Evolutionary conservation across 1,284 basidiomycete species (phyloP).

Genomic region (Ustanciosporium gigantosporum): DNA sequence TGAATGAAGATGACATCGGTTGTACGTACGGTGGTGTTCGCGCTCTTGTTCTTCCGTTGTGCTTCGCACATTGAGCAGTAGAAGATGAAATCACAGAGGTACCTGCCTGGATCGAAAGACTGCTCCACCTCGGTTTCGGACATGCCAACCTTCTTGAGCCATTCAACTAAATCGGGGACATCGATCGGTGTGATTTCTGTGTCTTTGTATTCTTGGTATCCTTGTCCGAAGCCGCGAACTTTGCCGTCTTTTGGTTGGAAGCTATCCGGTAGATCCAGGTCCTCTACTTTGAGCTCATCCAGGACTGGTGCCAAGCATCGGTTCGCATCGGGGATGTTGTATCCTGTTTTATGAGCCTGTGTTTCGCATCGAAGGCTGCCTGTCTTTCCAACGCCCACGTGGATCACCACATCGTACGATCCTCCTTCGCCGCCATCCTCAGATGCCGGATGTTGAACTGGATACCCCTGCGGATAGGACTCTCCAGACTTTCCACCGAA

Average conservation of each 20-base stretch:
- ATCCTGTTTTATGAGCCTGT: conserved; percentile 30
- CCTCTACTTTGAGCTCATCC: not conserved
- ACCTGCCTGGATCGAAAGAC: conserved; percentile 26
- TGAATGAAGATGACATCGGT: conserved; percentile 23
- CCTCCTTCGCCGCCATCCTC: not conserved
- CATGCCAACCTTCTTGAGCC: conserved; percentile 10
- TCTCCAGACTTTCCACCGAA: conserved; percentile 3
- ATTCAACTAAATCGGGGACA: conserved; percentile 7
- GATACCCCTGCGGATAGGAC: conserved; percentile 16
- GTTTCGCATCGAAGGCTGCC: conserved; percentile 29
- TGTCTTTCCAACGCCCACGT: conserved; percentile 27
- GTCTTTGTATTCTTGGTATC: conserved; percentile 17
- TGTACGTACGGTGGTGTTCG: not conserved
- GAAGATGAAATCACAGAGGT: conserved; percentile 41
- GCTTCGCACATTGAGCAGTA: conserved; percentile 32
- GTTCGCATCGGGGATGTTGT: conserved; percentile 17
- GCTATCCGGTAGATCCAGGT: not conserved
- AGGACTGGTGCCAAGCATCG: conserved; percentile 5
- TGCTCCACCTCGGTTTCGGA: conserved; percentile 4
- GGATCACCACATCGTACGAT: conserved; percentile 28
- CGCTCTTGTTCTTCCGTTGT: not conserved
- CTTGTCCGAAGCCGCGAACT: conserved; percentile 14
- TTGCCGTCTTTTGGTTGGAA: conserved; percentile 1
- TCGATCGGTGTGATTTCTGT: conserved; percentile 6
- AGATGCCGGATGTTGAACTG: conserved; percentile 1